These are phyloP conservation scores for Moesziomyces globuligerus DNA, from an alignment of 1,284 basidiomycete genomes.

Conservation along the genomic window DNA sequence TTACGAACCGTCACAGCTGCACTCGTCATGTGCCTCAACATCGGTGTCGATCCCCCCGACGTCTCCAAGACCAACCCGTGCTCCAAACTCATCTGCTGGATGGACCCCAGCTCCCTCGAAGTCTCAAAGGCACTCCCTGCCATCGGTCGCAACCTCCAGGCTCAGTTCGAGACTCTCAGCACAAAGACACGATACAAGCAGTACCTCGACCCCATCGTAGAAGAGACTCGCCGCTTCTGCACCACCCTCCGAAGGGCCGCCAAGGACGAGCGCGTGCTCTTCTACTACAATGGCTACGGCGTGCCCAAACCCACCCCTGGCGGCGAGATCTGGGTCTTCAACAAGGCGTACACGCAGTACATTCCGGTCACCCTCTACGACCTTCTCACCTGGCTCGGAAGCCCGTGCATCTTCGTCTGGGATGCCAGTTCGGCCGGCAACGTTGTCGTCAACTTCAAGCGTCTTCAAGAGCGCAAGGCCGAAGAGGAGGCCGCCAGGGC, in stretches of 20 bases:
- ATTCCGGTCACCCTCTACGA: constrained; percentile 95
- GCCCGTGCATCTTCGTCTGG: constrained; percentile 98
- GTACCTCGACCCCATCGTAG: constrained; percentile 92
- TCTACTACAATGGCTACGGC: constrained; percentile 98
- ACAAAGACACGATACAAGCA: constrained; percentile 74
- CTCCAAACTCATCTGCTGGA: constrained; percentile 95
- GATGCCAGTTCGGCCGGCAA: constrained; percentile 96
- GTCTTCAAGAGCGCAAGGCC: constrained; percentile 85
- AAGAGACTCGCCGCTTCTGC: constrained; percentile 92
- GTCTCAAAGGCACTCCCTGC: constrained; percentile 69
- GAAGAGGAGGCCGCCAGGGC: constrained; percentile 73
- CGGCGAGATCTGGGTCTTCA: constrained; percentile 99
- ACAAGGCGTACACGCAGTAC: constrained; percentile 96
- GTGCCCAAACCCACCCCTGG: constrained; percentile 96
- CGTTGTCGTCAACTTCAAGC: constrained; percentile 89
- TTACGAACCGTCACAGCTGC: constrained; percentile 87
- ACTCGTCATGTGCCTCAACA: constrained; percentile 94
- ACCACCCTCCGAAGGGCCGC: constrained; percentile 84
- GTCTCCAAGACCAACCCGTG: constrained; percentile 97
- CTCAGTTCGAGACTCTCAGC: constrained; percentile 91
- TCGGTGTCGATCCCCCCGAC: constrained; percentile 97
- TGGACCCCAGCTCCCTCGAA: constrained; percentile 89
- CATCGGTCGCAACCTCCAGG: constrained; percentile 89
- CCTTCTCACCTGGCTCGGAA: constrained; percentile 82
- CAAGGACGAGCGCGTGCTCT: constrained; percentile 91